Evolutionary conservation across 2,329 filamentous ascomycete species (phyloP).

Genomic region (Fusarium sp.): DNA sequence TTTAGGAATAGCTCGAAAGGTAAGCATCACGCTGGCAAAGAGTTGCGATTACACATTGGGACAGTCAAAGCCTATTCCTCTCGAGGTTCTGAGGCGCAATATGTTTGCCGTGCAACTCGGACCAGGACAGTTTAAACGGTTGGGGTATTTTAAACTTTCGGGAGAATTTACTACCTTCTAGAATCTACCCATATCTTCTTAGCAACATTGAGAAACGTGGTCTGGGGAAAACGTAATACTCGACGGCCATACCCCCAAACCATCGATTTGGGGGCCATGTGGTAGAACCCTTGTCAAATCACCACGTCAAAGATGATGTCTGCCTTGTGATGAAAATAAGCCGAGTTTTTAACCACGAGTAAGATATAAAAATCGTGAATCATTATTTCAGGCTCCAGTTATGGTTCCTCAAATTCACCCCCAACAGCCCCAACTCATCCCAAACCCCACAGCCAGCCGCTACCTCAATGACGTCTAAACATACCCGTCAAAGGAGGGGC

Average conservation of each 20-base stretch:
- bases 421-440: neutral
- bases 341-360: fast-evolving
- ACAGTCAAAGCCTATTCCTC: neutral
- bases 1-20: too few relatives aligned
- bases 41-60: neutral
- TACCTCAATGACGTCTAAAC: neutral
- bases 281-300: neutral
- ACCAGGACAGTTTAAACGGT: neutral
- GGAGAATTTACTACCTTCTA: neutral
- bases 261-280: neutral
- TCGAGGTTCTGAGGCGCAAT: neutral
- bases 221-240: neutral
- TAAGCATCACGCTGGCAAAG: neutral
- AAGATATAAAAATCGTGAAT: neutral
- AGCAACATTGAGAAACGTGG: neutral
- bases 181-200: neutral
- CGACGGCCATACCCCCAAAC: neutral
- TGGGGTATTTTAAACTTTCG: neutral
- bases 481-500: neutral
- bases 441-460: neutral
- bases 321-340: too few relatives aligned
- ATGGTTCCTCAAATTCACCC: neutral
- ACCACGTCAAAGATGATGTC: neutral
- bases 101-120: neutral
- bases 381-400: neutral